Percentiles rank a stretch among this genome's conserved stretches.
Evolutionary conservation across 495 filamentous ascomycete genomes (phyloP).

Genomic region (Aspergillus ellipticus): DNA sequence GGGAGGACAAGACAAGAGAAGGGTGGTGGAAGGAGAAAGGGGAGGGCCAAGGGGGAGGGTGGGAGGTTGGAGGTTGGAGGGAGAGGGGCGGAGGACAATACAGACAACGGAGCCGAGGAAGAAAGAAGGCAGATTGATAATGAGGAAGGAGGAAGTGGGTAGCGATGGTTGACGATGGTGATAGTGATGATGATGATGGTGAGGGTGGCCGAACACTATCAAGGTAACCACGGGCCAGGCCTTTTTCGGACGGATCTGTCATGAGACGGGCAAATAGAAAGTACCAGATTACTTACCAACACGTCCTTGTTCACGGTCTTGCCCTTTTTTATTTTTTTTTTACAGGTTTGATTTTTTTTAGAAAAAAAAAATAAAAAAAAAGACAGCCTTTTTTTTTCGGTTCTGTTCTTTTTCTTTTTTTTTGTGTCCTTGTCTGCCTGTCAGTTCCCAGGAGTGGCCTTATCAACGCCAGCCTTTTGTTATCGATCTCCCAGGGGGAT

Average conservation of each 20-base stretch:
- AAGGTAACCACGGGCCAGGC: conserved; percentile 21
- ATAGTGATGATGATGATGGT: conserved; percentile 4
- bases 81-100: conserved; percentile 3
- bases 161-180: conserved; percentile 12
- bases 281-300: conserved; percentile 4
- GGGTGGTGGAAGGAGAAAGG: not conserved
- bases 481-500: conserved; percentile 26
- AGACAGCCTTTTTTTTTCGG: not conserved
- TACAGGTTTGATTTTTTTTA: not conserved
- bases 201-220: not conserved
- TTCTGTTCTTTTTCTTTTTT: conserved; percentile 17
- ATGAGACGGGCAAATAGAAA: not conserved
- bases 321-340: not conserved
- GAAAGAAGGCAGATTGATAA: not conserved
- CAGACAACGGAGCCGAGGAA: conserved; percentile 4
- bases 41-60: not conserved
- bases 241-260: conserved; percentile 4
- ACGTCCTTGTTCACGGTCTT: not conserved
- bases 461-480: conserved; percentile 17
- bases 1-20: not conserved
- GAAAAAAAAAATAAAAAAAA: too few relatives aligned
- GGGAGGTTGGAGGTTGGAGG: not conserved
- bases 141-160: conserved; percentile 9
- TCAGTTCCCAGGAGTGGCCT: conserved; percentile 13
- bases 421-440: not conserved